A percentile compares a stretch with the other conserved stretches of the same genome.
These are phyloP conservation scores for Acanthamoeba castellanii DNA, from an alignment of 208 protist species.

Conservation along the genomic window DNA sequence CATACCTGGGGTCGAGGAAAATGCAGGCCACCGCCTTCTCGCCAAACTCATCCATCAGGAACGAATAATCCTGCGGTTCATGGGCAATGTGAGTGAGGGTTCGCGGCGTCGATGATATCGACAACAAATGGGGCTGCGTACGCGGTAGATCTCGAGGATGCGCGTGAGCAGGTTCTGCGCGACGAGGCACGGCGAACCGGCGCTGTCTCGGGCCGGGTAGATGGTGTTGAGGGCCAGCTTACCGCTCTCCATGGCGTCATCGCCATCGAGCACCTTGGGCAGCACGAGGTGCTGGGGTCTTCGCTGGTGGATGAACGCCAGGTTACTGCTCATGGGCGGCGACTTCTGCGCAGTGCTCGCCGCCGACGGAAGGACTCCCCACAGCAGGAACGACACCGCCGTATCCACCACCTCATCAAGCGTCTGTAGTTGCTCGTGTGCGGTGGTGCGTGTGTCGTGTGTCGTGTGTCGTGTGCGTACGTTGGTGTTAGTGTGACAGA, in stretches of 20 bases:
- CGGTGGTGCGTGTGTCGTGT: too few relatives aligned
- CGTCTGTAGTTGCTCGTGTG: not conserved
- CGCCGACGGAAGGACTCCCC: slow-evolving; percentile 48
- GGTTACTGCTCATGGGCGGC: slow-evolving; percentile 9
- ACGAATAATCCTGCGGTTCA: slow-evolving; percentile 5
- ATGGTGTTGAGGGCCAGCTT: slow-evolving; percentile 1
- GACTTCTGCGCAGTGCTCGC: not conserved
- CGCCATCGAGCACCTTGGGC: not conserved
- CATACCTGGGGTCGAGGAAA: slow-evolving; percentile 51
- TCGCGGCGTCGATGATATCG: too few relatives aligned
- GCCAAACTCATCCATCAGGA: not conserved
- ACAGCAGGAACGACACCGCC: slow-evolving; percentile 54
- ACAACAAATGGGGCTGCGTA: not conserved
- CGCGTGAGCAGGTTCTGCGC: not conserved
- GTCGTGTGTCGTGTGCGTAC: too few relatives aligned
- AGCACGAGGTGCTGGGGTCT: slow-evolving; percentile 1
- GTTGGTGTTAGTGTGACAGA: too few relatives aligned
- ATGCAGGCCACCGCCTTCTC: slow-evolving; percentile 18
- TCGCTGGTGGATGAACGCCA: slow-evolving; percentile 42
- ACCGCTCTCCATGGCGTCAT: not conserved
- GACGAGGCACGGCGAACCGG: not conserved
- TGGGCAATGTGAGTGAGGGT: not conserved
- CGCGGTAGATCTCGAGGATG: not conserved
- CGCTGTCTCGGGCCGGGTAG: not conserved
- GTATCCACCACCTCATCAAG: slow-evolving; percentile 51